phyloP scores from a whole-genome alignment of 1,139 yeast genomes.

The Taphrina betulina region DNA sequence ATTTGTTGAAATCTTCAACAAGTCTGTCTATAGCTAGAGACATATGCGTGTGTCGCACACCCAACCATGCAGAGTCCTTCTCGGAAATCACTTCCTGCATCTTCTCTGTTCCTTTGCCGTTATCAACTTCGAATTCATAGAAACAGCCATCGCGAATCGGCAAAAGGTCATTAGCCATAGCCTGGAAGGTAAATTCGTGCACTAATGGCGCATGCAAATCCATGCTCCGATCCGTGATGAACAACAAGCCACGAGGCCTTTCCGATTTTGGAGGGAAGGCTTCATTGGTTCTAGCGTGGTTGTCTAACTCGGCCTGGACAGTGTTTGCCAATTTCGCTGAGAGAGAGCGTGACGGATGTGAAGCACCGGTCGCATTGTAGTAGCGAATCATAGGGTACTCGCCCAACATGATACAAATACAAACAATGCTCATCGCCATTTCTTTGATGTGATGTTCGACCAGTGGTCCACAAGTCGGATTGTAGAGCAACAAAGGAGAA shows the following conservation, averaged over 20 bases:
- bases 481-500: conserved; percentile 73
- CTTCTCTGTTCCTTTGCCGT: conserved; percentile 59
- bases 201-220: conserved; percentile 81
- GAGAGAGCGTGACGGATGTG: conserved; percentile 58
- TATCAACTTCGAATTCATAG: conserved; percentile 63
- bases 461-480: conserved; percentile 61
- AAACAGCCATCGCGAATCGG: conserved; percentile 51
- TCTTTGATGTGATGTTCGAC: conserved; percentile 58
- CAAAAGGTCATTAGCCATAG: conserved; percentile 77
- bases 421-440: conserved; percentile 51
- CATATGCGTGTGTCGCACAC: conserved; percentile 72
- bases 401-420: conserved; percentile 49
- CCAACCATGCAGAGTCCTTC: conserved; percentile 72
- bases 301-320: conserved; percentile 70
- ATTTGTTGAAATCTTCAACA: conserved; percentile 60
- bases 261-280: conserved; percentile 60
- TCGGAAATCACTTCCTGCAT: conserved; percentile 56
- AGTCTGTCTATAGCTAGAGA: conserved; percentile 70
- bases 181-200: conserved; percentile 92
- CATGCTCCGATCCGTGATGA: conserved; percentile 77
- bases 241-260: conserved; percentile 61
- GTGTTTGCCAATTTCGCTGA: conserved; percentile 72
- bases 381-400: conserved; percentile 86
- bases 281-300: conserved; percentile 66
- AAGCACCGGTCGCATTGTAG: conserved; percentile 54